These are phyloP conservation scores for Saccharomyces uvarum DNA, from an alignment of 1,139 yeast species.

Conservation along the genomic window DNA sequence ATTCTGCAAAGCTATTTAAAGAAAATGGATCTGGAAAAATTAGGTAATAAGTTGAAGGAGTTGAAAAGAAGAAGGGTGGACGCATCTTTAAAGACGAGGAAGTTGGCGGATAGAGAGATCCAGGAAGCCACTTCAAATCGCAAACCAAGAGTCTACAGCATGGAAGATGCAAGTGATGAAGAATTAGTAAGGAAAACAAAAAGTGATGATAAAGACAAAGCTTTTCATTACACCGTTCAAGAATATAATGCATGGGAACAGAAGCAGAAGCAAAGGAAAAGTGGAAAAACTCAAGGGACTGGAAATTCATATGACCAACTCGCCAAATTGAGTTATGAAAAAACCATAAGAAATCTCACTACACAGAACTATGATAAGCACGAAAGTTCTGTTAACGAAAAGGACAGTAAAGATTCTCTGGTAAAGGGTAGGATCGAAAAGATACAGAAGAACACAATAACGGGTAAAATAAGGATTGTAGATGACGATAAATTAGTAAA, in stretches of 20 bases:
- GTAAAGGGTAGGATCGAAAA: slow-evolving; percentile 8
- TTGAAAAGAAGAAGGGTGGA: slow-evolving; percentile 35
- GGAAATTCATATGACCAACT: slow-evolving; percentile 24
- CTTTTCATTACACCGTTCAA: slow-evolving; percentile 50
- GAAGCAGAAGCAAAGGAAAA: slow-evolving; percentile 32
- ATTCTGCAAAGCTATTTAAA: background rate
- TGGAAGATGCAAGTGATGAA: slow-evolving; percentile 30
- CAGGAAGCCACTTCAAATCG: slow-evolving; percentile 33
- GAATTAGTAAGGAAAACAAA: slow-evolving; percentile 33
- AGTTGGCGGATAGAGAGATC: slow-evolving; percentile 32
- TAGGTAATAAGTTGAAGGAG: slow-evolving; percentile 23
- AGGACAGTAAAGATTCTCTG: slow-evolving; percentile 13
- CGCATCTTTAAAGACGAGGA: slow-evolving; percentile 37
- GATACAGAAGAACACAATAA: slow-evolving; percentile 9
- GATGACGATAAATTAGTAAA: slow-evolving; percentile 21
- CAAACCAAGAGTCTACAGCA: slow-evolving; percentile 33
- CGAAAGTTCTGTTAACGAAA: slow-evolving; percentile 27
- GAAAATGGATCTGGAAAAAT: slow-evolving; percentile 14
- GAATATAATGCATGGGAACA: slow-evolving; percentile 63
- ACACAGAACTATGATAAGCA: slow-evolving; percentile 11
- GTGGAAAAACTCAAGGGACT: slow-evolving; percentile 38
- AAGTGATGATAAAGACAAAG: slow-evolving; percentile 2
- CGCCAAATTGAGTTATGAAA: slow-evolving; percentile 27
- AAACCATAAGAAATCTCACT: slow-evolving; percentile 34
- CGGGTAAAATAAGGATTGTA: slow-evolving; percentile 12